Evolutionary conservation across 768 basidiomycete species (phyloP).

Genomic region (Podaxis sp.): DNA sequence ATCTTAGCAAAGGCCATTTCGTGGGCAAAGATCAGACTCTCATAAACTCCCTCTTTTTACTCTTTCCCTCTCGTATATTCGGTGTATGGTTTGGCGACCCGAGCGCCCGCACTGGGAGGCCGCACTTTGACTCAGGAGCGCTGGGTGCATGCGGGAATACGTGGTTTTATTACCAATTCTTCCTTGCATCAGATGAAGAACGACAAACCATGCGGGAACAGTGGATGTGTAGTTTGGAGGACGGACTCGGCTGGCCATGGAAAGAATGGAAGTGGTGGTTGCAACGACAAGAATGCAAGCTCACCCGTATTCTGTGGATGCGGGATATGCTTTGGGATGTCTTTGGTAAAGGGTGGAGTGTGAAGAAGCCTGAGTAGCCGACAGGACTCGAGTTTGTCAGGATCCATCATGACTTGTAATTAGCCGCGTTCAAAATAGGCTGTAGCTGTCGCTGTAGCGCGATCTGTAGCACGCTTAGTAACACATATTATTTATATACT

Average conservation of each 20-base stretch:
- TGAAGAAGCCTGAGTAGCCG: neutral
- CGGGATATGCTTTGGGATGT: conserved; percentile 19
- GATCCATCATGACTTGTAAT: neutral
- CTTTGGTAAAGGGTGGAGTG: neutral
- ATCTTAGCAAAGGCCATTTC: conserved; percentile 44
- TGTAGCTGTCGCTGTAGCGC: no score
- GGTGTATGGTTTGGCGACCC: conserved; percentile 37
- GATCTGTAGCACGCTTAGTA: no score
- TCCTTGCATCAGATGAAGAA: conserved; percentile 29
- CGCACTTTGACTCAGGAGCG: neutral
- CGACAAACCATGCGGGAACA: conserved; percentile 20
- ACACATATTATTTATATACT: no score
- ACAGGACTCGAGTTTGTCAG: neutral
- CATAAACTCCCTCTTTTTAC: conserved; percentile 37
- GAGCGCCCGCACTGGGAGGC: conserved; percentile 16
- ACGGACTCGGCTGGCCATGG: conserved; percentile 12
- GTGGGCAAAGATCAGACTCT: conserved; percentile 59
- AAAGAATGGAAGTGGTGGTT: conserved; percentile 29
- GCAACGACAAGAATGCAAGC: conserved; percentile 24
- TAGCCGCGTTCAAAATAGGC: no score
- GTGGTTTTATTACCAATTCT: conserved; percentile 55
- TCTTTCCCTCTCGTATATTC: conserved; percentile 42
- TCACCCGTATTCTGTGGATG: conserved; percentile 24
- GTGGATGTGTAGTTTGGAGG: conserved; percentile 21
- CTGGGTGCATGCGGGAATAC: conserved; percentile 38